These are phyloP conservation scores for Phyllosticta citriasiana DNA, from an alignment of 2,329 filamentous ascomycete genomes.

Conservation along the genomic window DNA sequence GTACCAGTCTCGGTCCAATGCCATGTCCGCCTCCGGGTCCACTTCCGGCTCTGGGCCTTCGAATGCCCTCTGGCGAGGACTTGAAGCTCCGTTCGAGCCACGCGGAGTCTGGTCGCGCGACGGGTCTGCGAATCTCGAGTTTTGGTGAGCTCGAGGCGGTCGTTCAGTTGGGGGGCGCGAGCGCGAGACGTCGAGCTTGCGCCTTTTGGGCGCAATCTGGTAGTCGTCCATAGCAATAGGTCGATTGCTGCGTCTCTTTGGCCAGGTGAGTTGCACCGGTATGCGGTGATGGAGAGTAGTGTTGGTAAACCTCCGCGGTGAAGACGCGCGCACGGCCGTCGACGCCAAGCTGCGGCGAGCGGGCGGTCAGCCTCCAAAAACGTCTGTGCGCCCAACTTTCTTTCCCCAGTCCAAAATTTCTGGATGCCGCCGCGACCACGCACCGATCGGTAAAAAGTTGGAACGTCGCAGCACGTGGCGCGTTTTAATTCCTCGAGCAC, in stretches of 20 bases:
- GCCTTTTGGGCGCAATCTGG: slow-evolving; percentile 48
- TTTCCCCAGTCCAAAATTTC: background rate
- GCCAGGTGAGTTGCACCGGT: background rate
- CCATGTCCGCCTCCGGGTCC: slow-evolving; percentile 59
- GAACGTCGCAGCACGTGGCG: background rate
- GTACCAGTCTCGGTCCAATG: slow-evolving; percentile 88
- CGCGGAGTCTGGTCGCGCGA: slow-evolving; percentile 28
- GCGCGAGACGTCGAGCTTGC: slow-evolving; percentile 55
- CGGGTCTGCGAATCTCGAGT: slow-evolving; percentile 17
- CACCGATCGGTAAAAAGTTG: background rate
- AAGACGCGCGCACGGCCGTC: background rate
- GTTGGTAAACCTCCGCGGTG: background rate
- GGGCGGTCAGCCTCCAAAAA: background rate
- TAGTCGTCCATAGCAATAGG: slow-evolving; percentile 27
- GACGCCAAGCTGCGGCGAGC: background rate
- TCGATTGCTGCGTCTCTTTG: background rate
- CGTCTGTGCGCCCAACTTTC: background rate
- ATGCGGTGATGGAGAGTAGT: background rate
- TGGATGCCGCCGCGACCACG: background rate
- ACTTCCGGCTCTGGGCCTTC: slow-evolving; percentile 53
- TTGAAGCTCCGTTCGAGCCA: slow-evolving; percentile 20
- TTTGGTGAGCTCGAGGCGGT: slow-evolving; percentile 13
- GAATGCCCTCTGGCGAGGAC: slow-evolving; percentile 46
- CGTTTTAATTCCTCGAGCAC: background rate
- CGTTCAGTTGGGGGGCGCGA: slow-evolving; percentile 43